These are phyloP conservation scores for Eucalyptus marginata DNA, from an alignment of 345 rosid species.

Conservation along the genomic window DNA sequence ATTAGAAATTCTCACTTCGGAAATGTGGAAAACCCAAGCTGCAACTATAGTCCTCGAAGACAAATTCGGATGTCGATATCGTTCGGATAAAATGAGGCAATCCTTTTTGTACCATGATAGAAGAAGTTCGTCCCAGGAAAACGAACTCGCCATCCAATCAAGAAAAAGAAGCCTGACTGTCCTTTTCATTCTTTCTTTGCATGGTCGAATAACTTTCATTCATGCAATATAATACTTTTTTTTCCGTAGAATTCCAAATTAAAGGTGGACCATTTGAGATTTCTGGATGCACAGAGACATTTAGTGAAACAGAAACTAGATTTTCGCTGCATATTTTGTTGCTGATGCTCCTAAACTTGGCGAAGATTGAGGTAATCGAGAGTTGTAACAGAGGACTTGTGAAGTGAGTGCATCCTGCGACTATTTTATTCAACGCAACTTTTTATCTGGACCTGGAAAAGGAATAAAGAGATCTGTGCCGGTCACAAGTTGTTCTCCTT, in stretches of 20 bases:
- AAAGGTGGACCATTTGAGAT: neutral
- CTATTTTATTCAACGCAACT: neutral
- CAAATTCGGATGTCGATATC: neutral
- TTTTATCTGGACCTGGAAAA: neutral
- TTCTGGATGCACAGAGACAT: neutral
- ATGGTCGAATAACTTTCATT: neutral
- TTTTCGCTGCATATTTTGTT: neutral
- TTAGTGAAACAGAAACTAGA: neutral
- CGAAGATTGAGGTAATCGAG: neutral
- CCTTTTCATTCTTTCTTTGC: neutral
- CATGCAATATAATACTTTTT: neutral
- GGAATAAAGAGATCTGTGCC: neutral
- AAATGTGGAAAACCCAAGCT: neutral
- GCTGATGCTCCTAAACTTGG: neutral
- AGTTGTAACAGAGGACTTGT: neutral
- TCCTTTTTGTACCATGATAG: neutral
- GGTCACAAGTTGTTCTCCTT: neutral
- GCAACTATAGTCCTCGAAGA: neutral
- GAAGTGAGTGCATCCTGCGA: neutral
- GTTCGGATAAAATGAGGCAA: neutral
- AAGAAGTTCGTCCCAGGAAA: neutral
- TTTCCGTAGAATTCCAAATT: neutral
- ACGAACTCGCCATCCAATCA: neutral
- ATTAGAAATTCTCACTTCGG: neutral
- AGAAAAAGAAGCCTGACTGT: neutral